Conservation (phyloP, 306 rosid genomes). For the Citrullus mucosospermus region DNA sequence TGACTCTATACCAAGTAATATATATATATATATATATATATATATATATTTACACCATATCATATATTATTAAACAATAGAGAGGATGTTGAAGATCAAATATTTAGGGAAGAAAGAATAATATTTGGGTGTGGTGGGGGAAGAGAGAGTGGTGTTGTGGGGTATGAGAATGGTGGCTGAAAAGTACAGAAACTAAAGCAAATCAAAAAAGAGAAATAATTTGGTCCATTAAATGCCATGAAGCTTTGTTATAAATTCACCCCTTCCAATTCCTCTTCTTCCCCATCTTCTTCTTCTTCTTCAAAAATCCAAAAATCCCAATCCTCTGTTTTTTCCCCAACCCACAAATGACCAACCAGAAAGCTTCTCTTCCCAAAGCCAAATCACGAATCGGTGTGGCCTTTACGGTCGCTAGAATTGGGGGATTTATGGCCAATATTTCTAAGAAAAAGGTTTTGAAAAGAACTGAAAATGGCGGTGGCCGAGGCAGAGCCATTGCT, state of each 20-base stretch:
- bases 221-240: constrained; percentile 39
- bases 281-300: background rate
- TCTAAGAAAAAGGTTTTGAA: constrained; percentile 33
- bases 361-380: constrained; percentile 32
- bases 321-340: background rate
- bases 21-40: too few species aligned
- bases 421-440: constrained; percentile 20
- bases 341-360: constrained; percentile 53
- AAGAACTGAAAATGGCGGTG: constrained; percentile 28
- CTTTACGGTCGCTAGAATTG: constrained; percentile 23
- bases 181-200: constrained; percentile 37
- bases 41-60: background rate
- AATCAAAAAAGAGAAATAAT: background rate
- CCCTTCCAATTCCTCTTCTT: background rate
- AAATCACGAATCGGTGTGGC: constrained; percentile 30
- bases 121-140: background rate
- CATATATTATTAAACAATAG: background rate
- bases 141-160: background rate
- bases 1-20: background rate
- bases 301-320: background rate
- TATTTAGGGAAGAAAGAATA: background rate
- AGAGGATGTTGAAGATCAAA: background rate
- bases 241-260: constrained; percentile 12
- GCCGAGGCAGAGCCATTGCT: constrained; percentile 24
- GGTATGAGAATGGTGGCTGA: constrained; percentile 8